phyloP scores from a whole-genome alignment of 176 grass and related monocot species.

The Carex littledalei region DNA sequence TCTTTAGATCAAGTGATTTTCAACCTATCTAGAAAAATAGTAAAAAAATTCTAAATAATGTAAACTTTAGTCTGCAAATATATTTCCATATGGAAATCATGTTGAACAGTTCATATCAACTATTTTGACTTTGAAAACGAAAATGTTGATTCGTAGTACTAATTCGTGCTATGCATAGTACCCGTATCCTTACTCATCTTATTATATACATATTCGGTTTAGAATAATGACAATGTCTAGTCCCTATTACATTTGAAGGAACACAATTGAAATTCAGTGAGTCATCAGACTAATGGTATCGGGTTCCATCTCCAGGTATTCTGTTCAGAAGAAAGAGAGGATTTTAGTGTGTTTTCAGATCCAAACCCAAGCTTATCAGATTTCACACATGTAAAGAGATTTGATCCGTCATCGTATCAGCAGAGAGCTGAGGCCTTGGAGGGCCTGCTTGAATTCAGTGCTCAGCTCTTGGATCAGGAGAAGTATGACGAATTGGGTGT shows the following conservation, averaged over 20 bases:
- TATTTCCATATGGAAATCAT: too few species aligned
- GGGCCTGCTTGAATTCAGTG: conserved; percentile 94
- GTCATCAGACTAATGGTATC: background rate
- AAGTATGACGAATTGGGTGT: conserved; percentile 77
- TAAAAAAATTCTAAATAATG: too few species aligned
- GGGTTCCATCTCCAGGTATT: conserved; percentile 18
- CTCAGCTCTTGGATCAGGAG: conserved; percentile 74
- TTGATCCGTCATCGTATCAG: conserved; percentile 62
- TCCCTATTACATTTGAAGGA: background rate
- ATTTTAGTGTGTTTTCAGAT: conserved; percentile 30
- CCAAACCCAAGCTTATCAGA: conserved; percentile 44
- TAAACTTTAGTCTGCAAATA: too few species aligned
- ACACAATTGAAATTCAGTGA: background rate
- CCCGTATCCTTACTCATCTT: background rate
- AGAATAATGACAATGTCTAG: background rate
- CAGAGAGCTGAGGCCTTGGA: conserved; percentile 86
- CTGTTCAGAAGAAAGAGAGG: conserved; percentile 28
- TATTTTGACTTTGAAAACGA: too few species aligned
- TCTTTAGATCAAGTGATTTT: too few species aligned
- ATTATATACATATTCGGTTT: background rate
- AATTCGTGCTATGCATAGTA: too few species aligned
- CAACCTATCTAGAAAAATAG: too few species aligned
- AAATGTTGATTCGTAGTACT: too few species aligned
- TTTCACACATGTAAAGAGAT: conserved; percentile 51
- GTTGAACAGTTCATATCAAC: too few species aligned